Base-by-base conservation (phyloP, 163 green algal species). In the Coccomyxa subellipsoidea region DNA sequence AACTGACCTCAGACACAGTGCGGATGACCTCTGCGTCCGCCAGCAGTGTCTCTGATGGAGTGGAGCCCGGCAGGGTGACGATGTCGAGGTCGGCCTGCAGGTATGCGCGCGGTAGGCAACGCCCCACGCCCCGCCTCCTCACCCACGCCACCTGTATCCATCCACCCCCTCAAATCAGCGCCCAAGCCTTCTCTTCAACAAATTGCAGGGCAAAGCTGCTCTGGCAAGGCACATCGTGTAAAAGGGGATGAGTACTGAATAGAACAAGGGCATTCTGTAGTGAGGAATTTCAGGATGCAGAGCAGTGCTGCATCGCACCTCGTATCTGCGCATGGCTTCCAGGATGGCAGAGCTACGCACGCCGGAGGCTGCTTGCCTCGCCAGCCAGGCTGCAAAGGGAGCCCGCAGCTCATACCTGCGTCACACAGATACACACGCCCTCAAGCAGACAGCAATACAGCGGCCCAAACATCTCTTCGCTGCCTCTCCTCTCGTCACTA, bases 31-130 rank as follows among this genome's bases (percentile, higher is more conserved):
- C 91, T 25, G 92, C 92, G 81, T 94, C 91, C 3, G 86, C 83
- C 83, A 96, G 85, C 84, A 93, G 72, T 32, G 83, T 80, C 78
- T 93, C 91, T 9, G 66, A 76, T 8, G 80, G 23, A 7, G 32
- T 77, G 9, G 69, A 29, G 21, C 75, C 69, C 1, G 75, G n/a
- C 18, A 91, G 88, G 8, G 82, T 83, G 12, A 95, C 69, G 0
- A 95, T 75, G 82, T 97, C 93, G 54, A 97, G 80, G 83, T 97
- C 93, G 0, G 90, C 90, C 83, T 93, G 85, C 69, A 95, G 86
- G 80, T 89, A 88, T 29, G 84, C 81, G 29, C 84, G 83, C 5
- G 93, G 92, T 25, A 92, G 83, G 31, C 69, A 83, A 53, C 89
- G 81, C 38, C 89, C 80, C 15, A 76, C 32, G 12, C 73, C 76